Evolutionary conservation across 495 filamentous ascomycete species (phyloP), one percentile per base, ranked within the genome.

Genomic region (Penicillium tannophilum): DNA sequence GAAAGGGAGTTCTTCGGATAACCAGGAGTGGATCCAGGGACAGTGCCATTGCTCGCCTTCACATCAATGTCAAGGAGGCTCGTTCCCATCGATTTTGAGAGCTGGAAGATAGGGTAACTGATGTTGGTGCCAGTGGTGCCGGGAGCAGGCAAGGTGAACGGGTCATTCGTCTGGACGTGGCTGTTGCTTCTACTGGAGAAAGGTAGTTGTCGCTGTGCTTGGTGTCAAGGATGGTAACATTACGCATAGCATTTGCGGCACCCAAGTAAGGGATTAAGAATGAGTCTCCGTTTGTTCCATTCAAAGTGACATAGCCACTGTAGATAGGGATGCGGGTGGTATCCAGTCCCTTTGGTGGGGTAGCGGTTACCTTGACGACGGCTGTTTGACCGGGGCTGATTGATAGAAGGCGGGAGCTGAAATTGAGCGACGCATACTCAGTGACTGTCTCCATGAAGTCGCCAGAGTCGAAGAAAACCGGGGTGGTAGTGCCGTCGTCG

Each of bases 291-390:
- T 55, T 64, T 16, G 71, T 69, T 10, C 66, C 71, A 45, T 70
- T 72, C 10, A 77, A 52, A 11, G 69, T 66, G 44, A 76, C 62
- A 33, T 71, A 71, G 11, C 72, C 74, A 48, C 72, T 69, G 48
- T 75, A 76, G 19, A 76, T 57, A 23, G 72, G 69, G 17, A 76
- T 67, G 36, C 64, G 64, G 36, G 43, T 54, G n/a, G 39, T 26
- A 30, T 28, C 52, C n/a, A 68, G 57, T 23, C 63, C 64, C 11
- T 51, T 63, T 28, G 71, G 60, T 4, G 49, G 62, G 12, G 54
- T 60, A 6, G 56, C 61, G 35, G 50, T 48, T 49, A 74, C 70
- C 30, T 60, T 55, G 44, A 71, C 46, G 11, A 60, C 56, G 4
- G 64, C 66, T 11, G 63, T 61, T 16, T 54, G 33, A 17, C 54